These are phyloP conservation scores for Cladophialophora immunda DNA, from an alignment of 2,329 filamentous ascomycete genomes.

Conservation along the genomic window DNA sequence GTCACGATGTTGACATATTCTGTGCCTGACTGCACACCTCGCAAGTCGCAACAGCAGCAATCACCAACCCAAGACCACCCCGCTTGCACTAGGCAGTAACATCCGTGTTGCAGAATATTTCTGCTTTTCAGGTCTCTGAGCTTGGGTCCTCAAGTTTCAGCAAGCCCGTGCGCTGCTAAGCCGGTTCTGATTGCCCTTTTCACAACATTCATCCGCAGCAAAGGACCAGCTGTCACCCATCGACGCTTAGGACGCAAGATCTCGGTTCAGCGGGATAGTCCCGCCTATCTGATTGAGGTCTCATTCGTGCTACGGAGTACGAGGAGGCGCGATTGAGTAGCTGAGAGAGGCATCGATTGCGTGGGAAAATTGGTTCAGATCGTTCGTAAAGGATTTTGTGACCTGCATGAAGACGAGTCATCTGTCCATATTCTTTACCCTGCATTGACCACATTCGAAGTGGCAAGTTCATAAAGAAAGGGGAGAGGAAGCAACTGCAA, in stretches of 20 bases:
- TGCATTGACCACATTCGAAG: not conserved
- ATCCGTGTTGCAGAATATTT: not conserved
- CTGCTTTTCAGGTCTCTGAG: not conserved
- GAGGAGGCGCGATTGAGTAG: not conserved
- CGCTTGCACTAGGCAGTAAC: not conserved
- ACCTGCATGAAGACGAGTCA: not conserved
- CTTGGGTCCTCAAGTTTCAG: not conserved
- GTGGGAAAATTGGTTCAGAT: not conserved
- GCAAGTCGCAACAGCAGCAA: not conserved
- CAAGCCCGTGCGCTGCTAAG: not conserved
- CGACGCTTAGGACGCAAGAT: not conserved
- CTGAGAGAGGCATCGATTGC: not conserved
- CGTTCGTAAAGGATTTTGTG: not conserved
- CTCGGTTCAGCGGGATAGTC: not conserved
- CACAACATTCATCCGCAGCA: not conserved
- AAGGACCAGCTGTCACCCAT: not conserved
- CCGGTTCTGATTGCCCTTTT: not conserved
- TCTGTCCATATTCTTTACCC: not conserved
- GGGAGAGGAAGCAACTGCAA: not conserved
- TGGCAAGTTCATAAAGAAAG: not conserved
- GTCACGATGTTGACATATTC: slow-evolving; percentile 3
- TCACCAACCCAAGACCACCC: not conserved
- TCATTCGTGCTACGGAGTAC: not conserved
- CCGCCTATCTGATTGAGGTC: not conserved
- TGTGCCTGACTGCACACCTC: not conserved